phyloP scores from a whole-genome alignment of 2,329 filamentous ascomycete genomes.

The Lachnellula occidentalis region DNA sequence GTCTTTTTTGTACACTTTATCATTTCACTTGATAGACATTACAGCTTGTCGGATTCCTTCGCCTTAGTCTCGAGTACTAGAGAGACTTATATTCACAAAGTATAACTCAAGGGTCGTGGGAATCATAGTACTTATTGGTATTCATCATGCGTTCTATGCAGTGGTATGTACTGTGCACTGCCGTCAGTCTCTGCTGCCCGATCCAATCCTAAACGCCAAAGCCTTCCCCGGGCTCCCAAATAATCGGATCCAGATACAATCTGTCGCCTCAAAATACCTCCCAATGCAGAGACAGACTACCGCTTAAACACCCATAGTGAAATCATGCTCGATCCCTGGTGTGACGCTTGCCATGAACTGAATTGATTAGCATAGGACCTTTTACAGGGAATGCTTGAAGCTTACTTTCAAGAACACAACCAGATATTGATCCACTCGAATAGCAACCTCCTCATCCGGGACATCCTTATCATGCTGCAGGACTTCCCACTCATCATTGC shows the following conservation, averaged over 20 bases:
- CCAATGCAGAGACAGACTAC: background rate
- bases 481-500: constrained; percentile 61
- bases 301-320: constrained; percentile 81
- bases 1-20: too few relatives aligned
- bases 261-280: background rate
- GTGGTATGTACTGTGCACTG: background rate
- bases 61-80: too few relatives aligned
- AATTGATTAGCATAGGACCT: constrained; percentile 28
- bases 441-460: constrained; percentile 71
- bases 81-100: too few relatives aligned
- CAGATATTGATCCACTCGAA: constrained; percentile 82
- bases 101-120: too few relatives aligned
- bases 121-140: background rate
- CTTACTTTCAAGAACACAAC: constrained; percentile 77
- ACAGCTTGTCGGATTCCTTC: too few relatives aligned
- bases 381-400: background rate
- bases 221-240: background rate
- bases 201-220: background rate
- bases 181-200: background rate
- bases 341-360: constrained; percentile 86
- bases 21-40: too few relatives aligned
- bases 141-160: background rate
- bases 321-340: constrained; percentile 95
- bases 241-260: background rate
- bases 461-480: constrained; percentile 53